phyloP scores from a whole-genome alignment of 106 monocot species.

The Platanthera guangdongensis region DNA sequence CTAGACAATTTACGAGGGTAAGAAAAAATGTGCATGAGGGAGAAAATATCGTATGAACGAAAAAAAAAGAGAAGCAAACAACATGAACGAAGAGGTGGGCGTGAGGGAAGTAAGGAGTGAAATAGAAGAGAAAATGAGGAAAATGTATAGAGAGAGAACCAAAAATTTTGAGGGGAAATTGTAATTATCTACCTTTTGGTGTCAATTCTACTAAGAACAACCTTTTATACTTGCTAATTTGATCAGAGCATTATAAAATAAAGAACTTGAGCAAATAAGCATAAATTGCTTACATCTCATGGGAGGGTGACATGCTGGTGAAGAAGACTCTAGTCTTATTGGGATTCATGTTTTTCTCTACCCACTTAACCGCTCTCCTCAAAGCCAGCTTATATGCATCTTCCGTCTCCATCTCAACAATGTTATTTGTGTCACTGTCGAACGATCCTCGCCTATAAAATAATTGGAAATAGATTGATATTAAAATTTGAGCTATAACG shows the following conservation, averaged over 20 bases:
- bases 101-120: no score
- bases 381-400: conserved; percentile 67
- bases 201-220: background rate
- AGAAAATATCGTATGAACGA: no score
- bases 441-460: conserved; percentile 61
- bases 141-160: no score
- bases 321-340: conserved; percentile 56
- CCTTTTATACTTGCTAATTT: background rate
- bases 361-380: conserved; percentile 65
- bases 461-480: background rate
- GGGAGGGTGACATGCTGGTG: conserved; percentile 85
- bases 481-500: background rate
- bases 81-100: no score
- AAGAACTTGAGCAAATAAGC: background rate
- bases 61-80: no score
- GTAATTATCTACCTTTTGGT: no score
- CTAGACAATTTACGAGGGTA: no score
- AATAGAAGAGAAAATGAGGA: no score
- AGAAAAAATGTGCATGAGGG: no score
- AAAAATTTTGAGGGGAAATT: no score
- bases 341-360: conserved; percentile 69
- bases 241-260: background rate
- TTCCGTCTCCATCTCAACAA: conserved; percentile 49
- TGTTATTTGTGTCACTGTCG: conserved; percentile 44
- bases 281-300: conserved; percentile 30